Conservation (phyloP, 129 eudicot genomes). For the Cynara cardunculus region DNA sequence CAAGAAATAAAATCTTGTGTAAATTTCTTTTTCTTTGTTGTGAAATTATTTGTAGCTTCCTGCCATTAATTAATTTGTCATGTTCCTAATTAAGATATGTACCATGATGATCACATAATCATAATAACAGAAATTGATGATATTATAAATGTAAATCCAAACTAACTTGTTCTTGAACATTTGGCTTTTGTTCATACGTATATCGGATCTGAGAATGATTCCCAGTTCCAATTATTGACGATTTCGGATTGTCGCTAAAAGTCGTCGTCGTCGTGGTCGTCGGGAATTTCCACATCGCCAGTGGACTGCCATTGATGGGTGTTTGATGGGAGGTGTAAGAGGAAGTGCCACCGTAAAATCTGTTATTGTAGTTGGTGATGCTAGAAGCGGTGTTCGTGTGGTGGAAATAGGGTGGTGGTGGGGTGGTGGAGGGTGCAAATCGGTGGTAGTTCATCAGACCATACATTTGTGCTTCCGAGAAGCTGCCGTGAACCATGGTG, state of each 20-base stretch:
- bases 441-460: slow-evolving; percentile 51
- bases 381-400: neutral
- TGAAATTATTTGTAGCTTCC: neutral
- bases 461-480: slow-evolving; percentile 40
- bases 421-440: slow-evolving; percentile 16
- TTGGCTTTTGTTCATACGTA: slow-evolving; percentile 39
- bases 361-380: neutral
- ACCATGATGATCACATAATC: slow-evolving; percentile 11
- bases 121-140: neutral
- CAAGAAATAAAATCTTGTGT: neutral
- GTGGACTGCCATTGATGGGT: slow-evolving; percentile 60
- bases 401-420: slow-evolving; percentile 30
- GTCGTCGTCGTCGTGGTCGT: slow-evolving; percentile 12
- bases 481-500: slow-evolving; percentile 33
- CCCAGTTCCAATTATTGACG: slow-evolving; percentile 10
- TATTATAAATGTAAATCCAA: slow-evolving; percentile 74
- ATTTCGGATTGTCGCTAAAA: slow-evolving; percentile 5
- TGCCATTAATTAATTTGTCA: neutral
- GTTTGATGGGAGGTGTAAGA: slow-evolving; percentile 16
- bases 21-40: neutral
- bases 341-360: slow-evolving; percentile 29
- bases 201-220: slow-evolving; percentile 35
- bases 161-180: slow-evolving; percentile 73
- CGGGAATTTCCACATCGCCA: slow-evolving; percentile 52
- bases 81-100: neutral